Evolutionary conservation across 164 flowering plant species (phyloP).

Genomic region (Nelumbo lutea): DNA sequence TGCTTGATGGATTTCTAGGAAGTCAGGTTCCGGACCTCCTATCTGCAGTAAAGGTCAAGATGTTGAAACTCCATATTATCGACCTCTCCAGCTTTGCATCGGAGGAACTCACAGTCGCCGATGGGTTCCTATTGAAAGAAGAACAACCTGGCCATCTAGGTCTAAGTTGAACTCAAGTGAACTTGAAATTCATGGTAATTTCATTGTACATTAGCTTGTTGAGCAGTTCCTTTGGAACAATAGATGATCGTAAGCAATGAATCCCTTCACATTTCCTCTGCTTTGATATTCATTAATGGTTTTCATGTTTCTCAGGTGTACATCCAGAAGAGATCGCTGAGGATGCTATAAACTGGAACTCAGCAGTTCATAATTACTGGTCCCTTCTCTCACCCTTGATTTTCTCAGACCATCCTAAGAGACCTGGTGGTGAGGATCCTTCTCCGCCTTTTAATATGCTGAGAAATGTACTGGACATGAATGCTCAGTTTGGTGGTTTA

Average conservation of each 20-base stretch:
- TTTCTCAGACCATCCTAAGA: slow-evolving; percentile 98
- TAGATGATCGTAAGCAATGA: too few relatives aligned
- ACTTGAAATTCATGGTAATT: slow-evolving; percentile 62
- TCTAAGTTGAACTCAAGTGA: slow-evolving; percentile 53
- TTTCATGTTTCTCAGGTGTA: slow-evolving; percentile 40
- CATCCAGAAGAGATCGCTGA: slow-evolving; percentile 64
- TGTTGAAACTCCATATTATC: slow-evolving; percentile 83
- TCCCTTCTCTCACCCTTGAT: slow-evolving; percentile 90
- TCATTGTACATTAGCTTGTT: not conserved
- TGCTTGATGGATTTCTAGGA: slow-evolving; percentile 43
- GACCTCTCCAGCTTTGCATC: slow-evolving; percentile 76
- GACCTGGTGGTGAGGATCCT: slow-evolving; percentile 99
- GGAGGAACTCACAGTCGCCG: slow-evolving; percentile 79
- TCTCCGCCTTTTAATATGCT: slow-evolving; percentile 96
- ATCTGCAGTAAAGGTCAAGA: slow-evolving; percentile 71
- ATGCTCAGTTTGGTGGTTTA: slow-evolving; percentile 88
- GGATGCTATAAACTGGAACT: slow-evolving; percentile 55
- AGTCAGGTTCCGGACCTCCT: slow-evolving; percentile 58
- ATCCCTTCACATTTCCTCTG: not conserved
- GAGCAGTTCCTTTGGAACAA: not conserved
- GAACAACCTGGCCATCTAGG: slow-evolving; percentile 80
- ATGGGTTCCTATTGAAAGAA: slow-evolving; percentile 79
- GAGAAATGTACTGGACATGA: slow-evolving; percentile 96
- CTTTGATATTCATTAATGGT: not conserved
- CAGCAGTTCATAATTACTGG: slow-evolving; percentile 74